A percentile compares a stretch with the other conserved stretches of the same genome.
Conservation (phyloP, 2,329 filamentous ascomycete species). For the Bimuria novae-zelandiae region DNA sequence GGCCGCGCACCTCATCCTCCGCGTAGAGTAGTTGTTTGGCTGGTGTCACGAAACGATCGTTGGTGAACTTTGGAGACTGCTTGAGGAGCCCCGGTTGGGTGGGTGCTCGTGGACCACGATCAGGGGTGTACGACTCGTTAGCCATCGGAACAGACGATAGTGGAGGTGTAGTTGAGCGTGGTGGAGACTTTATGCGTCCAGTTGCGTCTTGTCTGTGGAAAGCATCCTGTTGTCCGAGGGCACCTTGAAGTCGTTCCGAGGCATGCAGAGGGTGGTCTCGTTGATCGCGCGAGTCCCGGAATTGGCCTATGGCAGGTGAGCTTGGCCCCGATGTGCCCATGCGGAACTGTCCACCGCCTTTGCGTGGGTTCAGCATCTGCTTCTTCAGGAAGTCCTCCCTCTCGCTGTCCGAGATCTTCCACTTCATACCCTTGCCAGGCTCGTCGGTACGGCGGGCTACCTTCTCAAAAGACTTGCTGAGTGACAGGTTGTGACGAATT, state of each 20-base stretch:
- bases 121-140: slow-evolving; percentile 59
- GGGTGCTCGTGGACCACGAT: slow-evolving; percentile 54
- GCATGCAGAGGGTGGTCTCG: slow-evolving; percentile 61
- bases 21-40: slow-evolving; percentile 42
- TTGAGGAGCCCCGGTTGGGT: slow-evolving; percentile 28
- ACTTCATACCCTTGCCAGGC: slow-evolving; percentile 98
- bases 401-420: slow-evolving; percentile 85
- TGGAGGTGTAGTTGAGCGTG: slow-evolving; percentile 54
- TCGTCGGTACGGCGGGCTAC: slow-evolving; percentile 91
- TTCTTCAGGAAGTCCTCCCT: slow-evolving; percentile 87
- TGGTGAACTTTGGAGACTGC: slow-evolving; percentile 36
- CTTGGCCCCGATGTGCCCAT: slow-evolving; percentile 70
- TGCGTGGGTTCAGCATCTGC: slow-evolving; percentile 53
- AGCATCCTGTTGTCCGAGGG: slow-evolving; percentile 31
- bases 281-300: slow-evolving; percentile 17
- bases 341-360: slow-evolving; percentile 38
- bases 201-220: slow-evolving; percentile 25
- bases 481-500: slow-evolving; percentile 91
- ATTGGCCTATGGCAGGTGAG: slow-evolving; percentile 58
- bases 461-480: slow-evolving; percentile 95
- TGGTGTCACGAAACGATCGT: slow-evolving; percentile 38
- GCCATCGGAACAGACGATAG: slow-evolving; percentile 53
- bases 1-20: slow-evolving; percentile 25
- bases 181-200: slow-evolving; percentile 46
- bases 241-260: slow-evolving; percentile 52